Evolutionary conservation across 768 basidiomycete genomes (phyloP).

Genomic region (Leccinellum albellum): DNA sequence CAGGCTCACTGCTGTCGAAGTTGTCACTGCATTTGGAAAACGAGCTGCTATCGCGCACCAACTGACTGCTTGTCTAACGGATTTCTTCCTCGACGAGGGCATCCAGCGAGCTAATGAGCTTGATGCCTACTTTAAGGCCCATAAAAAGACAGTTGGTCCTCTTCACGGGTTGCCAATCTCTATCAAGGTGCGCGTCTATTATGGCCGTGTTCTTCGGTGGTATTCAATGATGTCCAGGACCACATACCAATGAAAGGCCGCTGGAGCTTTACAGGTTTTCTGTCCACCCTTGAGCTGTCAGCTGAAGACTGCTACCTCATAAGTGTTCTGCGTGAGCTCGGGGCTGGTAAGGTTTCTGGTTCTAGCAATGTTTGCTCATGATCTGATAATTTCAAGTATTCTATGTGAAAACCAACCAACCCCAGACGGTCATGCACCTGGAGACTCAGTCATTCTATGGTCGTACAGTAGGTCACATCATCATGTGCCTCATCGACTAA

Average conservation of each 20-base stretch:
- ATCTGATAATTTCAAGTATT: slow-evolving; percentile 28
- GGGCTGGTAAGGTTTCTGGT: slow-evolving; percentile 33
- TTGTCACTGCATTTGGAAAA: slow-evolving; percentile 43
- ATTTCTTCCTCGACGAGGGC: slow-evolving; percentile 44
- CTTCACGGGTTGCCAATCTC: slow-evolving; percentile 40
- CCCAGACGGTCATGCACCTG: slow-evolving; percentile 41
- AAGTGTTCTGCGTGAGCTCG: slow-evolving; percentile 37
- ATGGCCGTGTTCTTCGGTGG: not conserved
- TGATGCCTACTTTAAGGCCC: slow-evolving; percentile 36
- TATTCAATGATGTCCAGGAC: slow-evolving; percentile 27
- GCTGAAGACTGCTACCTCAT: slow-evolving; percentile 29
- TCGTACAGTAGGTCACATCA: slow-evolving; percentile 19
- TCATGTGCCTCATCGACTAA: not conserved
- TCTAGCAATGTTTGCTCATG: not conserved
- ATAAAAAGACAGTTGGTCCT: slow-evolving; percentile 40
- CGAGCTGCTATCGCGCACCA: slow-evolving; percentile 54
- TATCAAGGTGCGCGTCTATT: slow-evolving; percentile 32
- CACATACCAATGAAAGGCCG: slow-evolving; percentile 40
- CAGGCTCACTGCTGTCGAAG: slow-evolving; percentile 36
- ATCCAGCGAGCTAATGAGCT: slow-evolving; percentile 38
- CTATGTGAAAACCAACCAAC: slow-evolving; percentile 43
- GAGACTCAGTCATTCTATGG: slow-evolving; percentile 33
- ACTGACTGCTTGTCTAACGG: slow-evolving; percentile 37
- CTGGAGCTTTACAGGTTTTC: slow-evolving; percentile 36
- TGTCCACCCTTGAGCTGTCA: slow-evolving; percentile 20